These are phyloP conservation scores for Leersia perrieri DNA, from an alignment of 176 grass and related monocot species.

Conservation along the genomic window DNA sequence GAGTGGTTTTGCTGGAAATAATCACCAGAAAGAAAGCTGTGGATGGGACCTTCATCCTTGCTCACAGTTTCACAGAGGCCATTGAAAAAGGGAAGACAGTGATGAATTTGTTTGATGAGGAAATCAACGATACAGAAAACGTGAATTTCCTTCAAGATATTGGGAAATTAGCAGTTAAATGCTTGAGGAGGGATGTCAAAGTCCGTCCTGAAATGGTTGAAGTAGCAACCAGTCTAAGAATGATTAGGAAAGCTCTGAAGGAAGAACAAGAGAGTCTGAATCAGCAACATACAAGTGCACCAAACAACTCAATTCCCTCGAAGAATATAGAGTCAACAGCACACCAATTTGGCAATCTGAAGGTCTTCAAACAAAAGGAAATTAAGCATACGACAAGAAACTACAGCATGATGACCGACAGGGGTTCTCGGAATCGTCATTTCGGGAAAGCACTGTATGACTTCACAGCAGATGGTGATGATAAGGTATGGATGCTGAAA, in stretches of 20 bases:
- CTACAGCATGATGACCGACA: no score
- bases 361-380: no score
- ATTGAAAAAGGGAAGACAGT: background rate
- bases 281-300: no score
- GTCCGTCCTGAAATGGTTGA: conserved; percentile 2
- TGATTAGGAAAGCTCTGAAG: background rate
- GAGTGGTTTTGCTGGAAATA: background rate
- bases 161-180: background rate
- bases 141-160: background rate
- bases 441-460: conserved; percentile 94
- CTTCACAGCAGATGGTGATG: conserved; percentile 93
- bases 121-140: background rate
- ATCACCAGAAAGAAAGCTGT: background rate
- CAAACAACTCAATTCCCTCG: no score
- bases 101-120: background rate
- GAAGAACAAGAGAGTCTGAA: background rate
- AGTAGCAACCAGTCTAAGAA: background rate
- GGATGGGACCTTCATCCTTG: background rate
- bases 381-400: no score
- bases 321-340: no score
- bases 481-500: conserved; percentile 63
- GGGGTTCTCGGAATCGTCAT: conserved; percentile 76
- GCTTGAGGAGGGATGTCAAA: background rate
- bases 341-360: no score
- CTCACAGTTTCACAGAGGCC: background rate